Percentiles rank a stretch among this genome's conserved stretches.
Evolutionary conservation across 345 rosid species (phyloP).

Genomic region (Kernera saxatilis): DNA sequence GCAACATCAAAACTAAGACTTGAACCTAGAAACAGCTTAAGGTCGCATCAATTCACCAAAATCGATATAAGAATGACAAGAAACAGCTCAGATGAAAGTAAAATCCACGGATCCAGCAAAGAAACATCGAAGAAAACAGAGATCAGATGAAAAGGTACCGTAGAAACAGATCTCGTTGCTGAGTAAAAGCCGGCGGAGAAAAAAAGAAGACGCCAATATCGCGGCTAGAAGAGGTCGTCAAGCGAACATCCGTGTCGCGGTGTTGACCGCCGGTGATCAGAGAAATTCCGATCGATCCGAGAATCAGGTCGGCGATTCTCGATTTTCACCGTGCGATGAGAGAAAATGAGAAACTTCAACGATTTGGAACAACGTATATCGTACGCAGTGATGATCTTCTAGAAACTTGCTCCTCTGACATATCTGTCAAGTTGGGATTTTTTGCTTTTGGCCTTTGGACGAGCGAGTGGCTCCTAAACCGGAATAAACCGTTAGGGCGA

Average conservation of each 20-base stretch:
- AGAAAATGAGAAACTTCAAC: not conserved
- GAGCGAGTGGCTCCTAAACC: slow-evolving; percentile 1
- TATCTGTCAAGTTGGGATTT: slow-evolving; percentile 15
- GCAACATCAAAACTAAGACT: slow-evolving; percentile 14
- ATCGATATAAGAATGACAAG: not conserved
- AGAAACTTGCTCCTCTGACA: slow-evolving; percentile 23
- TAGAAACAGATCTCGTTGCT: slow-evolving; percentile 20
- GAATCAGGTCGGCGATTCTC: slow-evolving; percentile 14
- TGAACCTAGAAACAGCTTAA: not conserved
- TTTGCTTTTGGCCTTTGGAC: slow-evolving; percentile 19
- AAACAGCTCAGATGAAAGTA: not conserved
- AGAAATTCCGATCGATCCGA: slow-evolving; percentile 2
- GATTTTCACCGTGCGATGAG: slow-evolving; percentile 19
- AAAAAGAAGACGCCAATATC: slow-evolving; percentile 12
- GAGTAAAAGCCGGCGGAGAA: not conserved
- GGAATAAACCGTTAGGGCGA: slow-evolving; percentile 8
- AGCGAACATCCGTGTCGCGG: slow-evolving; percentile 1
- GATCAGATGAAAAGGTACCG: slow-evolving; percentile 16
- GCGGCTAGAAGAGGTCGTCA: slow-evolving; percentile 11
- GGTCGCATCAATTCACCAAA: slow-evolving; percentile 7
- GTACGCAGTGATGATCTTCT: slow-evolving; percentile 17
- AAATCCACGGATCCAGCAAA: slow-evolving; percentile 12
- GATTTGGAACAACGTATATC: not conserved
- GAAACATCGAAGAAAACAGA: not conserved
- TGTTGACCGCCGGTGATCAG: slow-evolving; percentile 17